phyloP scores from a whole-genome alignment of 805 yeast genomes.

The Saccharomycopsis fodiens region DNA sequence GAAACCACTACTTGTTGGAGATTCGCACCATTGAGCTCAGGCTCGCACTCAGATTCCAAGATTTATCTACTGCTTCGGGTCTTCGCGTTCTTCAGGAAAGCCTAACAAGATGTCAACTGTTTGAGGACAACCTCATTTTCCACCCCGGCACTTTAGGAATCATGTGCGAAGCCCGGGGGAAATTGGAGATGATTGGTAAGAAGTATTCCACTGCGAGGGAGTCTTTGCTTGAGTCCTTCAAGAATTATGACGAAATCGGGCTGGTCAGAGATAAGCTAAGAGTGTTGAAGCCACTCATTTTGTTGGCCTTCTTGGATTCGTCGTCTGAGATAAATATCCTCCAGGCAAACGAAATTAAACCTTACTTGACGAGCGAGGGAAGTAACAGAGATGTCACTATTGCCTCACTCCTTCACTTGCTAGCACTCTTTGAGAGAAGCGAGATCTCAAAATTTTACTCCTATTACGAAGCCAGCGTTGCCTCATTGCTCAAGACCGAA shows the following conservation, averaged over 20 bases:
- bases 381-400: slow-evolving; percentile 2
- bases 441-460: slow-evolving; percentile 9
- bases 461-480: not conserved
- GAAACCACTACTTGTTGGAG: slow-evolving; percentile 47
- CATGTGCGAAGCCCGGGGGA: slow-evolving; percentile 72
- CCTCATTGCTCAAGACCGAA: not conserved
- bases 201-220: slow-evolving; percentile 50
- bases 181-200: slow-evolving; percentile 50
- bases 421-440: slow-evolving; percentile 6
- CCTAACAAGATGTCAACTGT: slow-evolving; percentile 39
- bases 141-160: slow-evolving; percentile 71
- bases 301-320: slow-evolving; percentile 48
- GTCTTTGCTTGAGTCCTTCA: slow-evolving; percentile 48
- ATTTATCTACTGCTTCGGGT: not conserved
- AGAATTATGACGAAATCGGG: slow-evolving; percentile 59
- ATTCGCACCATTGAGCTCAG: slow-evolving; percentile 48
- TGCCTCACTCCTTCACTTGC: slow-evolving; percentile 2
- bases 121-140: slow-evolving; percentile 53
- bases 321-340: slow-evolving; percentile 64
- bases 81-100: slow-evolving; percentile 27
- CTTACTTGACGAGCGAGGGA: slow-evolving; percentile 29
- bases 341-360: slow-evolving; percentile 62
- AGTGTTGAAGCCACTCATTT: slow-evolving; percentile 52
- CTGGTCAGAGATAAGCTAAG: slow-evolving; percentile 47
- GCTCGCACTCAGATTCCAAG: not conserved